Conservation (phyloP, 208 protist species). For the Lotmaria passim region DNA sequence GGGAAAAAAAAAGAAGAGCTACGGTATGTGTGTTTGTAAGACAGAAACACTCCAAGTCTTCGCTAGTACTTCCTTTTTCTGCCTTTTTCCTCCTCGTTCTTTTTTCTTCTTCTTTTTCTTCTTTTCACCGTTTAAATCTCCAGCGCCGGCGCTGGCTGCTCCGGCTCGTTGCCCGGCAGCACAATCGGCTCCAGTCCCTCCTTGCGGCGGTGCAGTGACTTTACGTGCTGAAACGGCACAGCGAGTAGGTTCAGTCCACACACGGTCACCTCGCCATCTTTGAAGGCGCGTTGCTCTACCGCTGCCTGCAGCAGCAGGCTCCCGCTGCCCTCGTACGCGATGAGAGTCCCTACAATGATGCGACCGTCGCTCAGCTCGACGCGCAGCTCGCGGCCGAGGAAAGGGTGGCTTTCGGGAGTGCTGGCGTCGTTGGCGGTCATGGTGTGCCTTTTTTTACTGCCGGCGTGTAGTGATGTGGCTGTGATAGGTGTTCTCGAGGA, state of each 20-base stretch:
- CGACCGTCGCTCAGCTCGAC: conserved; percentile 81
- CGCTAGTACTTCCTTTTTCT: too few relatives aligned
- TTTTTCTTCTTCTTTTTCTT: not conserved
- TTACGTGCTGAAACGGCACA: conserved; percentile 75
- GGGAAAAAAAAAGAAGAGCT: too few relatives aligned
- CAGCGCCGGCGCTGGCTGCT: conserved; percentile 20
- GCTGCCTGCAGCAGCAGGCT: conserved; percentile 69
- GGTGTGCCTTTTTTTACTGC: too few relatives aligned
- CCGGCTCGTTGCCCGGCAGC: conserved; percentile 17
- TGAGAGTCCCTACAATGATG: conserved; percentile 68
- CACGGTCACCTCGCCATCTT: conserved; percentile 63
- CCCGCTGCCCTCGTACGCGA: conserved; percentile 77
- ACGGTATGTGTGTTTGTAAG: too few relatives aligned
- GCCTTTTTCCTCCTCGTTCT: not conserved
- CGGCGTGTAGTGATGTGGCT: too few relatives aligned
- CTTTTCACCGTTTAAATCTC: not conserved
- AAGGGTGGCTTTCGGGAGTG: conserved; percentile 38
- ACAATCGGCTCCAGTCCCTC: conserved; percentile 44
- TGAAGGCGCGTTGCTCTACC: conserved; percentile 74
- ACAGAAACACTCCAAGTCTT: too few relatives aligned
- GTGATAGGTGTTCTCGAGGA: not conserved
- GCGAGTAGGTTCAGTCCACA: conserved; percentile 60
- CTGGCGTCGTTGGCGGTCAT: conserved; percentile 2
- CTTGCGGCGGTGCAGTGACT: conserved; percentile 63
- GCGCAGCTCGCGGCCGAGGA: conserved; percentile 77